Evolutionary conservation across 2,329 filamentous ascomycete genomes (phyloP).

Genomic region (Aplosporella prunicola): DNA sequence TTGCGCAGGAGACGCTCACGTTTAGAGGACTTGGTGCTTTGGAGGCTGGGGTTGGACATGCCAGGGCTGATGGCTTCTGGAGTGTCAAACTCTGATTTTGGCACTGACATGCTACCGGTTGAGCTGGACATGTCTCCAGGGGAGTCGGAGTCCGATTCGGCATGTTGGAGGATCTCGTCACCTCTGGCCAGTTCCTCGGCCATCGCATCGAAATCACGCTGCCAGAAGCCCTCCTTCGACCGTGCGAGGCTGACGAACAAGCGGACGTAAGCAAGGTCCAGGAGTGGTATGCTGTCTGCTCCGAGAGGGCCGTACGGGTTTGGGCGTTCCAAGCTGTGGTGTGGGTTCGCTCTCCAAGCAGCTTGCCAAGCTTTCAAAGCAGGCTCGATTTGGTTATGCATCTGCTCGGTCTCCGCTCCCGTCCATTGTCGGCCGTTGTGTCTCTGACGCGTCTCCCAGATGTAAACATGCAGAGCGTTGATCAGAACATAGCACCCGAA

Average conservation of each 20-base stretch:
- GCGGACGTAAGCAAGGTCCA: constrained; percentile 86
- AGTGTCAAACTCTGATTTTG: constrained; percentile 11
- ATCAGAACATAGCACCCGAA: constrained; percentile 89
- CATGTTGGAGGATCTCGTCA: constrained; percentile 64
- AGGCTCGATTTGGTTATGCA: constrained; percentile 92
- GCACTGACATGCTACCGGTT: constrained; percentile 13
- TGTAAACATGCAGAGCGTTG: constrained; percentile 93
- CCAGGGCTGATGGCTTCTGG: constrained; percentile 22
- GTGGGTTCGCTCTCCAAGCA: constrained; percentile 79
- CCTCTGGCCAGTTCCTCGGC: constrained; percentile 75
- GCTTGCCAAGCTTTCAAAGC: constrained; percentile 90
- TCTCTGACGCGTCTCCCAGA: constrained; percentile 91
- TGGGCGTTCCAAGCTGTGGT: constrained; percentile 73
- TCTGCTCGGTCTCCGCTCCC: constrained; percentile 82
- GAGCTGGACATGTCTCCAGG: constrained; percentile 12
- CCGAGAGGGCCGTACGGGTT: constrained; percentile 82
- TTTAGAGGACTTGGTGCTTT: constrained; percentile 48
- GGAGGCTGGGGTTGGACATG: constrained; percentile 13
- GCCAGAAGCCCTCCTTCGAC: constrained; percentile 90
- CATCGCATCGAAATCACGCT: constrained; percentile 86
- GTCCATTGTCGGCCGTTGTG: constrained; percentile 88
- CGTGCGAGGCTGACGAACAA: constrained; percentile 88
- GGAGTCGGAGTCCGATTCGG: constrained; percentile 35
- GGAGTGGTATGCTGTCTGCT: constrained; percentile 79
- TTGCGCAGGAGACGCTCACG: constrained; percentile 83